Evolutionary conservation across 371 early-diverging fungal genomes (phyloP), one percentile per base, ranked within the genome.

Genomic region (Mucor racemosus): DNA sequence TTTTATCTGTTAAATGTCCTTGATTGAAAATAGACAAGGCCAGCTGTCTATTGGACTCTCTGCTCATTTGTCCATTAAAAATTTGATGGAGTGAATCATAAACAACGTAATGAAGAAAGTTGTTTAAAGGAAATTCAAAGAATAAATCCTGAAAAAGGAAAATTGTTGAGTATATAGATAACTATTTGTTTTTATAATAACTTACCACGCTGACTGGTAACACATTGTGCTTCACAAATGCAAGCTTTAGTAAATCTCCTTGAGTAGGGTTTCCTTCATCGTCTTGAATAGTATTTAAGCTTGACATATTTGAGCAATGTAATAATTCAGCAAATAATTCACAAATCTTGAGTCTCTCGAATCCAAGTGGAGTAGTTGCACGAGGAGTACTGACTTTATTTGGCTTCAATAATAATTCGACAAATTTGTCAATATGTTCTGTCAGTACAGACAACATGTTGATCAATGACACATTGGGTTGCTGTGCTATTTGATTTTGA

Each of bases 81-180:
- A 96, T 91, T 74, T 97, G 96, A 71, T 95, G 94, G 64, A 97
- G 85, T 86, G 96, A 94, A 74, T 97, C 98, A 73, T 94, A 97
- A 10, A 97, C 94, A 11, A 96, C 95, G 19, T 94, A 92, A 78
- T 97, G 98, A 66, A 97, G 72, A 73, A 97, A 94, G 84, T 97
- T 97, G 78, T 97, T 97, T 92, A 95, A 95, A 26, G 91, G 90
- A 74, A 92, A 95, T 26, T 82, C 79, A 81, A 96, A 95, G 67
- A 97, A 97, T 46, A 97, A 76, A 65, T 92, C 91, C 76, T 76
- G 68, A 13, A 4, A 10, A 57, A 38, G 5, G 11, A 5, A 26
- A 53, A 39, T 21, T 11, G 17, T 5, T 44, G 17, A 50, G 13
- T 19, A 50, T 6, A 50, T 11, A 4, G 2, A 50, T 19, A 17